Conservation (phyloP, 2,329 filamentous ascomycete genomes). For the Endocalyx cinctus region DNA sequence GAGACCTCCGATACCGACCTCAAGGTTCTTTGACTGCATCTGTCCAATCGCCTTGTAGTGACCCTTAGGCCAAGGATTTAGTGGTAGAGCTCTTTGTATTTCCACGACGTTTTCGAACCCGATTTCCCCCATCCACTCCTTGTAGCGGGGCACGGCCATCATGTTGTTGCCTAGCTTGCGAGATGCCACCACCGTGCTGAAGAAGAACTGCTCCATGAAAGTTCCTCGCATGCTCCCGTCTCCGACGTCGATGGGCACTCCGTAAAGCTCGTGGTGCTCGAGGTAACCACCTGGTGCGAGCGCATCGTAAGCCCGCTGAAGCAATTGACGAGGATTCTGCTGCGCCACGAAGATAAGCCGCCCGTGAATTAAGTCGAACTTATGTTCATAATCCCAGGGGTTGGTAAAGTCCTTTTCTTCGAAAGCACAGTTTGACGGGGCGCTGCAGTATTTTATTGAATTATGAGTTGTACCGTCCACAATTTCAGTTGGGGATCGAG, state of each 20-base stretch:
- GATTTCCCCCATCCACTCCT: too few species aligned
- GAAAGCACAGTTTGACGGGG: too few species aligned
- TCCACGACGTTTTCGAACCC: too few species aligned
- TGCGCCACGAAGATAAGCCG: conserved; percentile 7
- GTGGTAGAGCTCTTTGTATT: too few species aligned
- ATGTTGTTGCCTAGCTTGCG: too few species aligned
- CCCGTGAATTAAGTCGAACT: conserved; percentile 9
- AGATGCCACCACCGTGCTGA: conserved; percentile 2
- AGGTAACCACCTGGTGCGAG: conserved; percentile 10
- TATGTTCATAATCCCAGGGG: too few species aligned
- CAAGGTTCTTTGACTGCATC: conserved; percentile 5
- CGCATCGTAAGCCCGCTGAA: conserved; percentile 5
- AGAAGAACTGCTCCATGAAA: conserved; percentile 5
- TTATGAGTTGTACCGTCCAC: too few species aligned
- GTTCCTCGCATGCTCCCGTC: conserved; percentile 3
- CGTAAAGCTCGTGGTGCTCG: conserved; percentile 9
- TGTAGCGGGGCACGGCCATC: too few species aligned
- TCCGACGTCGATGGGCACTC: conserved; percentile 2
- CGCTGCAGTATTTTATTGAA: too few species aligned
- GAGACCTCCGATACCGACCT: conserved; percentile 1
- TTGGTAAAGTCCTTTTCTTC: too few species aligned
- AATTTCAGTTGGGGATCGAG: neutral
- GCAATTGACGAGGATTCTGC: conserved; percentile 2
- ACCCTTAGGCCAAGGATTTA: too few species aligned
- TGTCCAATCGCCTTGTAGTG: too few species aligned